Percentiles rank a stretch among this genome's conserved stretches.
These are phyloP conservation scores for Aureobasidium sp. DNA, from an alignment of 2,329 filamentous ascomycete genomes.

Conservation along the genomic window DNA sequence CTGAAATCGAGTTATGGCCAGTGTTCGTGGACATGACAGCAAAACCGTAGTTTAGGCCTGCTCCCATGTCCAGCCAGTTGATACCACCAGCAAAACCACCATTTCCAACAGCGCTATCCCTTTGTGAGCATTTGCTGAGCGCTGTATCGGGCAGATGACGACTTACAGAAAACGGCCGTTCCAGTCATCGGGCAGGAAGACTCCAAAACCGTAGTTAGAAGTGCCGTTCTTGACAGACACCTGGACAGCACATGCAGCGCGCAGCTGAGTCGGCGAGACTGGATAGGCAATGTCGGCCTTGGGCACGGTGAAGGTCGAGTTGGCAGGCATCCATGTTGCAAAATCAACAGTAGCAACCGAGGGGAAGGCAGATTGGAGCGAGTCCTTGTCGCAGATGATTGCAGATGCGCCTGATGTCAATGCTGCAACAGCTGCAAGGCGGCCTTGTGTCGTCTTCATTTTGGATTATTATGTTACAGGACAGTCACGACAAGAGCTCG, in stretches of 20 bases:
- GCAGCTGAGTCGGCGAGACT: slow-evolving; percentile 30
- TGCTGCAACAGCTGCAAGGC: neutral
- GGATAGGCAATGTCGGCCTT: slow-evolving; percentile 35
- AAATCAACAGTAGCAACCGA: slow-evolving; percentile 32
- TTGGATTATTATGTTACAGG: neutral
- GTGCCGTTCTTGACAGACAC: slow-evolving; percentile 25
- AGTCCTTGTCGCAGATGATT: slow-evolving; percentile 27
- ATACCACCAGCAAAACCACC: slow-evolving; percentile 43
- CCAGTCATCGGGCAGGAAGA: slow-evolving; percentile 29
- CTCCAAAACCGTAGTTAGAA: slow-evolving; percentile 27
- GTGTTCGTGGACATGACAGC: slow-evolving; percentile 41
- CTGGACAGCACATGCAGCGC: slow-evolving; percentile 27
- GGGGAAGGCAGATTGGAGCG: slow-evolving; percentile 30
- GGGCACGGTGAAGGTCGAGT: slow-evolving; percentile 35
- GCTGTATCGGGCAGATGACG: no score
- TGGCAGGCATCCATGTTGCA: slow-evolving; percentile 27
- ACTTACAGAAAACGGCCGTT: slow-evolving; percentile 27
- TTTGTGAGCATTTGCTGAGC: neutral
- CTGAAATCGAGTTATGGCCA: slow-evolving; percentile 35
- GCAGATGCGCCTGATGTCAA: neutral
- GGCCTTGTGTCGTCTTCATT: neutral
- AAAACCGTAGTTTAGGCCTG: slow-evolving; percentile 35
- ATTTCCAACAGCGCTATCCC: slow-evolving; percentile 34
- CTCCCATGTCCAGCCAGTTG: slow-evolving; percentile 44
- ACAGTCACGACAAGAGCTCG: neutral